Evolutionary conservation across 768 basidiomycete genomes (phyloP), one percentile per base, ranked within the genome.

Genomic region (Kondoa subrosea): DNA sequence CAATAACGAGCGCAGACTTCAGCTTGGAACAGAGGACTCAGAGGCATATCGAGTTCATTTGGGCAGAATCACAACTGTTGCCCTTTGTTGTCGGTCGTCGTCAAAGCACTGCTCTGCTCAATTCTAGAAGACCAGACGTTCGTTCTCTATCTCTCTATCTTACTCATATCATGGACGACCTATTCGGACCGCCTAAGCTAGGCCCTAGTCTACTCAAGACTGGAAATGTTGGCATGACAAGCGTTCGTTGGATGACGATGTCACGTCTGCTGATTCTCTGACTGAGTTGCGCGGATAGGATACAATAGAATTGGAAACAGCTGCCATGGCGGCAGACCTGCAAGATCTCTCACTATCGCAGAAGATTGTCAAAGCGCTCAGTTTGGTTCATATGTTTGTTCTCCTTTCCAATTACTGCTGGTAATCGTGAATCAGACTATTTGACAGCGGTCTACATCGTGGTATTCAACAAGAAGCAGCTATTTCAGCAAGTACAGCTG

Each of bases 311-410:
- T 50, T 50, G 40, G 40, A 50, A 50, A 21, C 21, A 8, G 40
- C 21, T 21, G 21, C 40, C 12, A 8, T 8, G 8, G 21, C 30
- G 58, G 30, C 58, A 8, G 58, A 31, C 30, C 58, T 60, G 30
- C 58, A 60, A 60, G 25, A 31, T 60, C 58, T 25, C 8, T 60
- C 58, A 21, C 21, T 60, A 60, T 60, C 58, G 4, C 30, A 26
- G 58, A 60, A 60, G 58, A 25, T 60, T 25, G 58, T 31, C 58
- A 60, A 31, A 60, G 58, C 58, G 58, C 25, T 60, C 14, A 14
- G 14, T 26, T 60, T 60, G 58, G 58, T 27, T 60, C 58, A 60
- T 50, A 8, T 50, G 40, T 50, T 21, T 21, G 40, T 50, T 8
- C n/a, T n/a, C n/a, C n/a, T n/a, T n/a, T n/a, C n/a, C 21, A 8